Percentiles rank a stretch among this genome's conserved stretches.
Conservation (phyloP, 129 eudicot genomes). For the Artemisia annua region DNA sequence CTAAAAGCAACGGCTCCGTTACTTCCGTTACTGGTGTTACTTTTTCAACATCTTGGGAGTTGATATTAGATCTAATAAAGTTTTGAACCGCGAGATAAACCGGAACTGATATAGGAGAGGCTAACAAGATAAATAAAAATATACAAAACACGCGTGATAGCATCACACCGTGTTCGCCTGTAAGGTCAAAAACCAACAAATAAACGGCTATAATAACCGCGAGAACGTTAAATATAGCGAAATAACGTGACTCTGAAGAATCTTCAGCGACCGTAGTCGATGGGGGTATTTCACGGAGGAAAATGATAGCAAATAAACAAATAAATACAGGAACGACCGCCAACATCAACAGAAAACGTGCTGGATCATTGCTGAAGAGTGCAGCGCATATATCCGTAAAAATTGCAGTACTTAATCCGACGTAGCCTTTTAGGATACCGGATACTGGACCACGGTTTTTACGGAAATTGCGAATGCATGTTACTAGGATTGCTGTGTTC, state of each 20-base stretch:
- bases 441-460: slow-evolving; percentile 90
- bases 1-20: slow-evolving; percentile 52
- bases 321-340: slow-evolving; percentile 62
- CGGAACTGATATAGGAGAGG: slow-evolving; percentile 70
- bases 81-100: slow-evolving; percentile 46
- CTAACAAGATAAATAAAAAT: slow-evolving; percentile 51
- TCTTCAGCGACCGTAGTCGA: slow-evolving; percentile 58
- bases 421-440: slow-evolving; percentile 87
- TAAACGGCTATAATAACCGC: slow-evolving; percentile 85
- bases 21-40: slow-evolving; percentile 10
- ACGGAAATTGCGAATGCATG: slow-evolving; percentile 91
- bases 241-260: slow-evolving; percentile 54
- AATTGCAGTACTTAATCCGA: slow-evolving; percentile 91
- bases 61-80: slow-evolving; percentile 30
- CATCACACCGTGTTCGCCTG: slow-evolving; percentile 52
- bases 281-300: slow-evolving; percentile 88
- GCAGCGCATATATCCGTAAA: slow-evolving; percentile 88
- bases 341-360: slow-evolving; percentile 70
- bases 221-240: slow-evolving; percentile 61
- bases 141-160: slow-evolving; percentile 49
- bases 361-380: slow-evolving; percentile 64
- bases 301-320: slow-evolving; percentile 74
- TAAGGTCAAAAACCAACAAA: slow-evolving; percentile 57
- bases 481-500: slow-evolving; percentile 94
- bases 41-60: slow-evolving; percentile 45